These are phyloP conservation scores for Pholiota molesta DNA, from an alignment of 768 basidiomycete species.

Conservation along the genomic window DNA sequence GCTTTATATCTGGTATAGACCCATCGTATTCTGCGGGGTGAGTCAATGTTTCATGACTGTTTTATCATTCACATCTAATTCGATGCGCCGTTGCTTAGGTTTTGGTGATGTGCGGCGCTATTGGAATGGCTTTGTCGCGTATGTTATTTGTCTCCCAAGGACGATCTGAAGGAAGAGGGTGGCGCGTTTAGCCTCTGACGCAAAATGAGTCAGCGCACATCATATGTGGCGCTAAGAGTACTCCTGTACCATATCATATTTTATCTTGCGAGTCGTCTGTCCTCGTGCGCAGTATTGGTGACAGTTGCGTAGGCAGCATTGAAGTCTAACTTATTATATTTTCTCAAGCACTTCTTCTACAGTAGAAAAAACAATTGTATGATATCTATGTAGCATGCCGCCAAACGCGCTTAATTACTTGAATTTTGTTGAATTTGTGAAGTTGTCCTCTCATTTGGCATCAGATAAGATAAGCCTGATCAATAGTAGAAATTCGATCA, in stretches of 20 bases:
- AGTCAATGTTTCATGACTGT: conserved; percentile 3
- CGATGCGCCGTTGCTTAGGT: conserved; percentile 21
- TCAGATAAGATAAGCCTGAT: background rate
- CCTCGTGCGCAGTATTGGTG: background rate
- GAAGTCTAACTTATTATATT: background rate
- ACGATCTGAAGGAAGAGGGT: conserved; percentile 13
- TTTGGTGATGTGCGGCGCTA: conserved; percentile 29
- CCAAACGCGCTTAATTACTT: too few relatives aligned
- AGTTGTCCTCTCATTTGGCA: background rate
- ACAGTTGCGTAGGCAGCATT: background rate
- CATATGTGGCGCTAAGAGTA: background rate
- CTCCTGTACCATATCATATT: background rate
- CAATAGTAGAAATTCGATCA: background rate
- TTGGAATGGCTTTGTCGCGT: conserved; percentile 33
- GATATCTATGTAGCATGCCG: too few relatives aligned
- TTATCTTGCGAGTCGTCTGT: background rate
- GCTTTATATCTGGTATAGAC: conserved; percentile 35
- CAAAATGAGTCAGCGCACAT: background rate
- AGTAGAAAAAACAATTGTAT: too few relatives aligned
- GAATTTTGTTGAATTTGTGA: too few relatives aligned
- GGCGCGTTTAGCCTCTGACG: conserved; percentile 11
- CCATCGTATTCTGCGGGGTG: conserved; percentile 48
- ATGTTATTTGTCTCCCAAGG: conserved; percentile 27
- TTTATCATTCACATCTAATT: conserved; percentile 3
- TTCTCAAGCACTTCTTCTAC: background rate